Conservation (phyloP, 1,284 basidiomycete species). For the Coniferiporia weirii region DNA sequence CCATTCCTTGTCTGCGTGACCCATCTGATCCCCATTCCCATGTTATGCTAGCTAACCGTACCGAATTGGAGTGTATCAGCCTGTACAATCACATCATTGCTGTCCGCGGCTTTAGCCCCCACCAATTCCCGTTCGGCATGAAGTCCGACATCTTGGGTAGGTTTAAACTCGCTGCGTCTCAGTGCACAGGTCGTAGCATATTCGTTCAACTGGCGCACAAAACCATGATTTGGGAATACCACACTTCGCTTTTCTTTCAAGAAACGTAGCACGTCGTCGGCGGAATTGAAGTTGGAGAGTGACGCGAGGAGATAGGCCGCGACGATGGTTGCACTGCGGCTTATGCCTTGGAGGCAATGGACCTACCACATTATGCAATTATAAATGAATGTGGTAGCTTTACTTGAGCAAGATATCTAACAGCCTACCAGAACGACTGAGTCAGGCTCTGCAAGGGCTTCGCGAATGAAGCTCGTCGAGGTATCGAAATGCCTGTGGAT, state of each 20-base stretch:
- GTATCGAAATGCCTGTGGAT: conserved; percentile 31
- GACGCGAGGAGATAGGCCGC: conserved; percentile 64
- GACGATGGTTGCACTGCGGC: conserved; percentile 75
- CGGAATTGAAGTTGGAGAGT: conserved; percentile 24
- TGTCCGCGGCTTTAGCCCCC: background rate
- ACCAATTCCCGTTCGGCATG: background rate
- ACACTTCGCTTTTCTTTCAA: conserved; percentile 29
- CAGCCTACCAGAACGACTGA: conserved; percentile 57
- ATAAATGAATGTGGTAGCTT: background rate
- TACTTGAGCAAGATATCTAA: background rate
- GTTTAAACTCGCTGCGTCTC: conserved; percentile 1
- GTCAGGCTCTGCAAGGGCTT: conserved; percentile 33
- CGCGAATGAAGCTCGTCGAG: conserved; percentile 35
- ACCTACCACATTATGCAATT: conserved; percentile 50
- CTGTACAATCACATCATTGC: conserved; percentile 1
- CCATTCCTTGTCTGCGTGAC: background rate
- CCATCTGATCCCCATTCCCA: background rate
- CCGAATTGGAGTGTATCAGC: background rate
- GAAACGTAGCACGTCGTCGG: conserved; percentile 30
- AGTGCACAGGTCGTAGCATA: conserved; percentile 25
- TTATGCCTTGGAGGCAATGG: conserved; percentile 79
- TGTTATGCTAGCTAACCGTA: conserved; percentile 10
- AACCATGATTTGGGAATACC: conserved; percentile 33
- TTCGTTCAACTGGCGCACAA: conserved; percentile 32
- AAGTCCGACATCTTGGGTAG: background rate